These are phyloP conservation scores for Colletotrichum sojae DNA, from an alignment of 2,329 filamentous ascomycete species.

Conservation along the genomic window DNA sequence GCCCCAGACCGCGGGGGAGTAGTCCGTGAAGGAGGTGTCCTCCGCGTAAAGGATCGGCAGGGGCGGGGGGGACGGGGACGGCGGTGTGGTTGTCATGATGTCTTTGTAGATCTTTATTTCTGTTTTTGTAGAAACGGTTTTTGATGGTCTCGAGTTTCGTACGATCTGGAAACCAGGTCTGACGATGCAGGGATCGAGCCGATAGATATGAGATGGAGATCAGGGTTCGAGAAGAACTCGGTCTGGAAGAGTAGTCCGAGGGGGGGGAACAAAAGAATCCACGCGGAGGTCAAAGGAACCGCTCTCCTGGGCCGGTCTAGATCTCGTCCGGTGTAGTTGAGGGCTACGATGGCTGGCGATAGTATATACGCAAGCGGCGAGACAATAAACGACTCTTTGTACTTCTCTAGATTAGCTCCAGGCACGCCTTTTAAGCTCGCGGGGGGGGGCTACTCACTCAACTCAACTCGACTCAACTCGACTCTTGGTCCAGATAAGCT, in stretches of 20 bases:
- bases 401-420: not conserved
- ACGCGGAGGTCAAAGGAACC: not conserved
- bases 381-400: not conserved
- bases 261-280: not conserved
- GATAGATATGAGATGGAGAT: no score
- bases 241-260: no score
- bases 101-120: not conserved
- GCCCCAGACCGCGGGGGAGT: slow-evolving; percentile 46
- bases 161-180: no score
- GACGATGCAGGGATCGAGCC: no score
- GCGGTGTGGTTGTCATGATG: not conserved
- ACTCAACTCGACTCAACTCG: not conserved
- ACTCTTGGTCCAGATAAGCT: slow-evolving; percentile 12
- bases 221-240: no score
- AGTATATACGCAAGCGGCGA: not conserved
- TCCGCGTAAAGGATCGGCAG: slow-evolving; percentile 45
- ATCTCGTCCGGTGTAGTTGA: not conserved
- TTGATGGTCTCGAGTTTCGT: no score
- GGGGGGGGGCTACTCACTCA: not conserved
- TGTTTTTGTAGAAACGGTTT: no score
- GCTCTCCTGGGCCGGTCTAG: not conserved
- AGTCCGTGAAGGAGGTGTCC: slow-evolving; percentile 44
- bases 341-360: not conserved
- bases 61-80: not conserved
- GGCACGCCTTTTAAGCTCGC: not conserved